A percentile compares a stretch with the other conserved stretches of the same genome.
These are phyloP conservation scores for apple (Malus domestica) DNA, from an alignment of 306 rosid genomes.

Conservation along the genomic window DNA sequence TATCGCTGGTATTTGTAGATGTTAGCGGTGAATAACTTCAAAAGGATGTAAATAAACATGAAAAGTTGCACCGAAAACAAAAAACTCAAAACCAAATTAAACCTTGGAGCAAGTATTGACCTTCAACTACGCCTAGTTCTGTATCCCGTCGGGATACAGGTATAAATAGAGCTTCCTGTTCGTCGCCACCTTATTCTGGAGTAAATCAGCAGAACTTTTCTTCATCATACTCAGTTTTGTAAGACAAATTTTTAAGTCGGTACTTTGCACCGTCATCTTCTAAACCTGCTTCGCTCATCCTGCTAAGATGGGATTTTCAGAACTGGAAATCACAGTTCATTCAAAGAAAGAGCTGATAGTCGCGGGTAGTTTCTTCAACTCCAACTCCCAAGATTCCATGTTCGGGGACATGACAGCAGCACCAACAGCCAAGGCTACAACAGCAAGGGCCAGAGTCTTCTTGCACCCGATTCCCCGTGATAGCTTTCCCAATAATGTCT, in stretches of 20 bases:
- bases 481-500: constrained; percentile 46
- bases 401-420: constrained; percentile 52
- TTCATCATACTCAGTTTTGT: constrained; percentile 13
- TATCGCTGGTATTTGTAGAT: constrained; percentile 31
- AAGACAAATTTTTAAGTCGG: constrained; percentile 14
- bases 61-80: constrained; percentile 1
- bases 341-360: constrained; percentile 23
- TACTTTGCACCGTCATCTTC: constrained; percentile 30
- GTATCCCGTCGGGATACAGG: constrained; percentile 25
- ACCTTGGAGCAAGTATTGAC: constrained; percentile 29
- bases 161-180: constrained; percentile 33
- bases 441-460: constrained; percentile 43
- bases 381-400: constrained; percentile 37
- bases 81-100: constrained; percentile 37
- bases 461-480: constrained; percentile 58
- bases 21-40: constrained; percentile 22
- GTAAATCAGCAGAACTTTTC: constrained; percentile 25
- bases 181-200: constrained; percentile 32
- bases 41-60: neutral
- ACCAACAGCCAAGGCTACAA: constrained; percentile 54
- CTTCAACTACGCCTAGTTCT: constrained; percentile 35
- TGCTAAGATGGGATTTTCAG: neutral
- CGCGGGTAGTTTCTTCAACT: constrained; percentile 50
- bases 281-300: constrained; percentile 15
- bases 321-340: neutral